Evolutionary conservation across 2,329 filamentous ascomycete genomes (phyloP).

Genomic region (Canariomyces notabilis): DNA sequence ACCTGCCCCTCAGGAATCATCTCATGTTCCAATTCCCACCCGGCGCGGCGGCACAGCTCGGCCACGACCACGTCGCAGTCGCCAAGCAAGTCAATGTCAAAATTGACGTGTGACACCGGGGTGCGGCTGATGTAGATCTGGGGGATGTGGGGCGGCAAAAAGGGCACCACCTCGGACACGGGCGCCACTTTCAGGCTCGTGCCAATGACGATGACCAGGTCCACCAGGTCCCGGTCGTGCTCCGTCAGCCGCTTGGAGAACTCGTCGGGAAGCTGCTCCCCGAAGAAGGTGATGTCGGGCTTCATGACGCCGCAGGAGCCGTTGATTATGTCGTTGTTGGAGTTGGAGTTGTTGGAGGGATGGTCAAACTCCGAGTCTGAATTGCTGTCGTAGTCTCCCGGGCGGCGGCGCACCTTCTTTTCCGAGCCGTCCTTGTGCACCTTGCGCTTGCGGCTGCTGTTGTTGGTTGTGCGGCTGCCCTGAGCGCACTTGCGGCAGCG

Average conservation of each 20-base stretch:
- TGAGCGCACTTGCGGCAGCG: conserved; percentile 68
- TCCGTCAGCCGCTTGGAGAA: conserved; percentile 79
- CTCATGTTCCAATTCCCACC: conserved; percentile 75
- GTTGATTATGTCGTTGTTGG: conserved; percentile 28
- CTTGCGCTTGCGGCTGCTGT: conserved; percentile 43
- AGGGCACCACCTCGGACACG: conserved; percentile 84
- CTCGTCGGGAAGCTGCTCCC: conserved; percentile 77
- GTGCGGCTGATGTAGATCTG: conserved; percentile 87
- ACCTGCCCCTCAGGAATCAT: conserved; percentile 70
- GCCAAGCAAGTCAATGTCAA: conserved; percentile 93
- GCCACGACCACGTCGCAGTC: conserved; percentile 88
- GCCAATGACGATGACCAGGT: conserved; percentile 92
- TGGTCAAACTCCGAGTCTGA: conserved; percentile 50
- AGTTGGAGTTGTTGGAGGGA: conserved; percentile 35
- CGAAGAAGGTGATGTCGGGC: conserved; percentile 98
- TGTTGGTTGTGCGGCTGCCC: conserved; percentile 42
- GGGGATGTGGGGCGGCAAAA: conserved; percentile 71
- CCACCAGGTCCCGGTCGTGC: conserved; percentile 72
- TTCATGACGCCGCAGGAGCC: conserved; percentile 78
- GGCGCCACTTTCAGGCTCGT: conserved; percentile 94
- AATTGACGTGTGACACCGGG: conserved; percentile 83
- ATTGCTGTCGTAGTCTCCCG: conserved; percentile 37
- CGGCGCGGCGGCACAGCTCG: conserved; percentile 75
- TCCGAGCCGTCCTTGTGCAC: conserved; percentile 39
- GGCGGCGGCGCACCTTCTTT: conserved; percentile 34